A percentile compares a stretch with the other conserved stretches of the same genome.
phyloP scores from a whole-genome alignment of 768 basidiomycete species.

The Mycena rebaudengoi region DNA sequence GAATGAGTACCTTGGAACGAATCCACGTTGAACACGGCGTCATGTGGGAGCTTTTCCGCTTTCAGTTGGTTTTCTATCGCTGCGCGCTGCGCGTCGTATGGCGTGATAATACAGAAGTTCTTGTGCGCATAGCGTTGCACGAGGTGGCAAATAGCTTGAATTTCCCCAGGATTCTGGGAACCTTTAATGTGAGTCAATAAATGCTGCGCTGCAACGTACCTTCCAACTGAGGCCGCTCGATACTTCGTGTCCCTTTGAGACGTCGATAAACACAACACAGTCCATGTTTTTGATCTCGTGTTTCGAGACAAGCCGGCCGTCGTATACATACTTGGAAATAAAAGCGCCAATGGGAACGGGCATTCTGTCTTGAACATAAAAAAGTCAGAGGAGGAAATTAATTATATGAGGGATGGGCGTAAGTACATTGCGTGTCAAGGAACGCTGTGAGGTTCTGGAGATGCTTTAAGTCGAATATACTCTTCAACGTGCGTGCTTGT shows the following conservation, averaged over 20 bases:
- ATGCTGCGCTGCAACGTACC: too few relatives aligned
- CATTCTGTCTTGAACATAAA: constrained; percentile 54
- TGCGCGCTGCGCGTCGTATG: constrained; percentile 62
- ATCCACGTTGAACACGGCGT: constrained; percentile 60
- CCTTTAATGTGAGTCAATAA: not conserved
- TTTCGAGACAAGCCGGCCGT: constrained; percentile 44
- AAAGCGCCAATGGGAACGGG: constrained; percentile 57
- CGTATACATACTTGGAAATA: constrained; percentile 56
- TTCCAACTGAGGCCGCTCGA: constrained; percentile 52
- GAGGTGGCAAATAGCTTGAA: constrained; percentile 48
- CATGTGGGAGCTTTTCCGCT: constrained; percentile 44
- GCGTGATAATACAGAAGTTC: constrained; percentile 59
- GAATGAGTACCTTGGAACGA: constrained; percentile 57
- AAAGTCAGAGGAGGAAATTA: not conserved
- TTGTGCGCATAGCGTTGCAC: constrained; percentile 44
- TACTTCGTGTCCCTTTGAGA: constrained; percentile 45
- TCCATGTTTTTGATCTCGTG: constrained; percentile 42
- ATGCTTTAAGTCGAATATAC: constrained; percentile 57
- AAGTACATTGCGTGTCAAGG: constrained; percentile 61
- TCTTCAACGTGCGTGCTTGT: constrained; percentile 45
- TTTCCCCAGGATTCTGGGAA: constrained; percentile 52
- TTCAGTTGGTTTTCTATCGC: constrained; percentile 48
- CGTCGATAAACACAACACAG: constrained; percentile 57
- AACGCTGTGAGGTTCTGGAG: constrained; percentile 43
- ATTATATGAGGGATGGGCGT: not conserved